A percentile compares a stretch with the other conserved stretches of the same genome.
Evolutionary conservation across 768 basidiomycete genomes (phyloP).

Genomic region (Nidularia pulvinata): DNA sequence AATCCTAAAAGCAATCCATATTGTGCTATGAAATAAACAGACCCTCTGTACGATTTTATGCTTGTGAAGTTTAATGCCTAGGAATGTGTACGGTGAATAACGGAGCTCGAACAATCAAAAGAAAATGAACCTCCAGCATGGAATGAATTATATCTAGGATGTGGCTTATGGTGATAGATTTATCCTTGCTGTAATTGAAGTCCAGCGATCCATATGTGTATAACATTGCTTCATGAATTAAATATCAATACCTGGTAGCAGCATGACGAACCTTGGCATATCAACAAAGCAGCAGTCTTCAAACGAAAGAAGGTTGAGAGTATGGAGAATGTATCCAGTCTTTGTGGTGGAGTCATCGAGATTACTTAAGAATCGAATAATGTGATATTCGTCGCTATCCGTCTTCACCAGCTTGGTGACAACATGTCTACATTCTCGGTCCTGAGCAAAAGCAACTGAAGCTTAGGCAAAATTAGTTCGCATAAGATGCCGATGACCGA

Average conservation of each 20-base stretch:
- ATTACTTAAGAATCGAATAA: not conserved
- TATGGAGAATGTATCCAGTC: not conserved
- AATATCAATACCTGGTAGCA: not conserved
- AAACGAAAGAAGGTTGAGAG: not conserved
- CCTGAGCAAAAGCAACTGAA: too few species aligned
- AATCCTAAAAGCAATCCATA: not conserved
- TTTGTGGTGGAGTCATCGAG: not conserved
- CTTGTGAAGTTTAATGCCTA: not conserved
- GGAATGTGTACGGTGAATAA: too few species aligned
- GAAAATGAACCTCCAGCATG: not conserved
- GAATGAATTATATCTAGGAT: not conserved
- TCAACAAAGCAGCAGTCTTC: not conserved
- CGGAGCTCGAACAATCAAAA: not conserved
- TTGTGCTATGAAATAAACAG: not conserved
- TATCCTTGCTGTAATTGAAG: not conserved
- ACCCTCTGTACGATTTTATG: not conserved
- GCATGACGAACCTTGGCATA: not conserved
- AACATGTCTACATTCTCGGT: not conserved
- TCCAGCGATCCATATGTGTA: not conserved
- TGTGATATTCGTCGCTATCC: not conserved
- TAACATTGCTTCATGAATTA: not conserved
- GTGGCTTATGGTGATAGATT: not conserved
- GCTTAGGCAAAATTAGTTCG: too few species aligned
- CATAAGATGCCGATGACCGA: too few species aligned
- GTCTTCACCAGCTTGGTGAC: not conserved